Base-by-base conservation (phyloP, 177 flowering plant species). In the Vitis hybrid region DNA sequence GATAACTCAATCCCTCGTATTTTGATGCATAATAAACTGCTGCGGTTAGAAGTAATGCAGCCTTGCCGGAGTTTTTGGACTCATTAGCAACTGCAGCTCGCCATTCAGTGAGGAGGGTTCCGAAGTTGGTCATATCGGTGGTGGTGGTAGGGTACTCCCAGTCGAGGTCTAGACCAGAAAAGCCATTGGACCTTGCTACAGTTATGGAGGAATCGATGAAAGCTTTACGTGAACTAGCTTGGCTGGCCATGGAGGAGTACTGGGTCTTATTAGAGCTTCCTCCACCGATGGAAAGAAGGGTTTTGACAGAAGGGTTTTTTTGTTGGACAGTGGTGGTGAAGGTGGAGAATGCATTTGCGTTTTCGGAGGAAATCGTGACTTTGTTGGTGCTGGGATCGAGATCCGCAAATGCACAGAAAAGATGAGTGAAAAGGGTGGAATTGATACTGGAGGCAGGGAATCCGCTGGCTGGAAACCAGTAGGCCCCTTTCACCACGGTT, bases 261-360 rank as follows among this genome's bases (percentile, higher is more conserved):
- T 19, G 18, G 2, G 75, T 0, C 0, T 60, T 0, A 18, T 18
- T 18, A 18, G 19, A 18, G 19, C 46, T 17, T 10, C 82, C 85
- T 1, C 82, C 86, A 2, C 86, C 83, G 11, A 87, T 84, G n/a
- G 91, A 87, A 1, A 87, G 32, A 11, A 87, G 80, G 67, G 86
- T 79, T 54, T 74, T 80, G 24, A 85, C 65, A 1, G 69, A 11
- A 0, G 89, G 85, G 78, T 87, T 85, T 19, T 77, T 81, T 9
- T 3, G 72, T 48, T 73, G 78, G 55, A 87, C 78, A 0, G 79
- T 77, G 9, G 12, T 14, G 9, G 89, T 77, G 83, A 87, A 87
- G 75, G 30, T 52, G 6, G 75, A 64, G 48, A 79, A 69, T 1
- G 6, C 7, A 11, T 59, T n/a, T 0, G 6, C 2, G 55, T 80